Conservation (phyloP, 2,329 filamentous ascomycete genomes). For the Ceratocystiopsis minuta region DNA sequence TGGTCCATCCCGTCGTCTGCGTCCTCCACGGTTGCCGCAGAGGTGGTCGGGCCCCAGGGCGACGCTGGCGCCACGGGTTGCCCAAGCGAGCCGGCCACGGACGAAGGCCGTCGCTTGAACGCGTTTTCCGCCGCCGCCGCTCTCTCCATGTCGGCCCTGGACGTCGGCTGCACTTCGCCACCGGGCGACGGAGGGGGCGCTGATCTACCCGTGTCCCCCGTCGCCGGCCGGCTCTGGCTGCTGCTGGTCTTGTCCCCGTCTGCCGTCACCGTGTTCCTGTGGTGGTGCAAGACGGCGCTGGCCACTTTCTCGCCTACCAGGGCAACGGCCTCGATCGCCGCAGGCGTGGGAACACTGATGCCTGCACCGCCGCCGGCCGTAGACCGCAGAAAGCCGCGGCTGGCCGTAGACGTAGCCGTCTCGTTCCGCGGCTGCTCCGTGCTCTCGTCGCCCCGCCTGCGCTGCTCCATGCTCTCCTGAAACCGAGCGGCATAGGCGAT, state of each 20-base stretch:
- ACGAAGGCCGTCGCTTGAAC: slow-evolving; percentile 8
- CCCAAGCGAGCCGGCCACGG: background rate
- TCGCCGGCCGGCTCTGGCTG: slow-evolving; percentile 2
- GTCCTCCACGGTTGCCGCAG: slow-evolving; percentile 1
- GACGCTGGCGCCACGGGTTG: too few species aligned
- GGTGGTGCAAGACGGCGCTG: slow-evolving; percentile 7
- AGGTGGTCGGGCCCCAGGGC: too few species aligned
- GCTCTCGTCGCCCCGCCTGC: slow-evolving; percentile 15
- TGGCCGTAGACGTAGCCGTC: too few species aligned
- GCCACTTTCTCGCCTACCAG: slow-evolving; percentile 18
- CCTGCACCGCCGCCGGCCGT: slow-evolving; percentile 17
- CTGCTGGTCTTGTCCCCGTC: background rate
- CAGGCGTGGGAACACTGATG: slow-evolving; percentile 24
- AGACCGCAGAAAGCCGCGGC: too few species aligned
- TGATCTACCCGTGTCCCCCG: background rate
- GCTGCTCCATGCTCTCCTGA: slow-evolving; percentile 38
- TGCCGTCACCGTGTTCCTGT: background rate
- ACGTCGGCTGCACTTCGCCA: slow-evolving; percentile 3
- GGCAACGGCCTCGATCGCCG: slow-evolving; percentile 17
- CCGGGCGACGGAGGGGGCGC: too few species aligned
- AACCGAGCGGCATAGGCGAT: slow-evolving; percentile 62
- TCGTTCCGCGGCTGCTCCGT: slow-evolving; percentile 10
- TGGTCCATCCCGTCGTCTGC: slow-evolving; percentile 5
- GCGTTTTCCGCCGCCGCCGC: slow-evolving; percentile 13
- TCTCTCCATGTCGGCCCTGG: slow-evolving; percentile 14